phyloP scores from a whole-genome alignment of 2,329 filamentous ascomycete genomes.

The Cytospora schulzeri region DNA sequence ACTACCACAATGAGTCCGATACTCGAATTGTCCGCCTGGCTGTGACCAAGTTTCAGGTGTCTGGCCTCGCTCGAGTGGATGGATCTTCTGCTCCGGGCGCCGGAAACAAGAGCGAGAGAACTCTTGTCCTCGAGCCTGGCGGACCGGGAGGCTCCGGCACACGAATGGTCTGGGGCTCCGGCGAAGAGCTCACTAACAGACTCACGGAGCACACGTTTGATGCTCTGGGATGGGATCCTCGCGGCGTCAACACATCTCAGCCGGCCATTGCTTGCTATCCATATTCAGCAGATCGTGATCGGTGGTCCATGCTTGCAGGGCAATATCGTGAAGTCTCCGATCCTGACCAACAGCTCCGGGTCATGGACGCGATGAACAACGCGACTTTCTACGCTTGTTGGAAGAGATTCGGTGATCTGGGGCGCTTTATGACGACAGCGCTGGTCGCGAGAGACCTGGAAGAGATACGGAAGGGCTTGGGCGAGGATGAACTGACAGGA shows the following conservation, averaged over 20 bases:
- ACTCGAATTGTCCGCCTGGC: slow-evolving; percentile 48
- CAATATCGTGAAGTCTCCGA: slow-evolving; percentile 43
- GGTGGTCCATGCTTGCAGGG: slow-evolving; percentile 45
- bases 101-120: slow-evolving; percentile 46
- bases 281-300: slow-evolving; percentile 47
- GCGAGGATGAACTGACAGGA: slow-evolving; percentile 50
- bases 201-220: slow-evolving; percentile 48
- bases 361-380: slow-evolving; percentile 50
- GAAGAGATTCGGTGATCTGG: slow-evolving; percentile 47
- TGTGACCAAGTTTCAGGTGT: slow-evolving; percentile 53
- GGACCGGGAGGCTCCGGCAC: slow-evolving; percentile 54
- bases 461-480: slow-evolving; percentile 48
- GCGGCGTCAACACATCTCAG: slow-evolving; percentile 51
- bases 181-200: slow-evolving; percentile 42
- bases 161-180: slow-evolving; percentile 42
- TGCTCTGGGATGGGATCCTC: slow-evolving; percentile 57
- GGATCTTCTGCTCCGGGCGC: slow-evolving; percentile 16
- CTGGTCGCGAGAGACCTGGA: slow-evolving; percentile 53
- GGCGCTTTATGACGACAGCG: slow-evolving; percentile 49
- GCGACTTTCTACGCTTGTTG: slow-evolving; percentile 48
- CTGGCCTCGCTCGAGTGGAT: slow-evolving; percentile 41
- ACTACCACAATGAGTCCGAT: slow-evolving; percentile 50
- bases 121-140: slow-evolving; percentile 53
- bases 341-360: slow-evolving; percentile 42
- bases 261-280: slow-evolving; percentile 51